phyloP scores from a whole-genome alignment of 352 stramenopile genomes.

The Discostella stelligera region DNA sequence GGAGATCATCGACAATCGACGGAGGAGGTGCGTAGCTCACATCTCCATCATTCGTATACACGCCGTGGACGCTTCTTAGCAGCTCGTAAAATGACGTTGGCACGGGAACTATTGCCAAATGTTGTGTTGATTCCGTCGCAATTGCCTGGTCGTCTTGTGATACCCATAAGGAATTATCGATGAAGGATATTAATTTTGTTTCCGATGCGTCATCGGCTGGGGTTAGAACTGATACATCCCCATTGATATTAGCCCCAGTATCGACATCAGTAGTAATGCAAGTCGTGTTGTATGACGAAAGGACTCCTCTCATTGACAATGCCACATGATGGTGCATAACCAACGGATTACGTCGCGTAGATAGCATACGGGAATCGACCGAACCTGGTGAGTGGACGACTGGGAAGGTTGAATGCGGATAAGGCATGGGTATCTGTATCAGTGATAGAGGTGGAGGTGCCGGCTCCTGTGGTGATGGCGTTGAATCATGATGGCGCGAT shows the following conservation, averaged over 20 bases:
- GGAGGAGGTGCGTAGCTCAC: slow-evolving; percentile 55
- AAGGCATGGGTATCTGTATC: slow-evolving; percentile 12
- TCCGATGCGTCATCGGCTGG: slow-evolving; percentile 50
- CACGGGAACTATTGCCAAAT: slow-evolving; percentile 18
- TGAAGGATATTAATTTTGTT: slow-evolving; percentile 20
- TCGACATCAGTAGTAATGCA: slow-evolving; percentile 4
- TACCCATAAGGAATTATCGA: slow-evolving; percentile 1
- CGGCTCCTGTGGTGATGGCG: slow-evolving; percentile 9
- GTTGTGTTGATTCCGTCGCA: neutral
- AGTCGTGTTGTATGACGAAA: slow-evolving; percentile 1
- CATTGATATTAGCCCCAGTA: slow-evolving; percentile 16
- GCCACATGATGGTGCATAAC: slow-evolving; percentile 56
- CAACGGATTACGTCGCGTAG: slow-evolving; percentile 42
- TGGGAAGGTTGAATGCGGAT: slow-evolving; percentile 8
- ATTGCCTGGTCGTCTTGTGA: slow-evolving; percentile 3
- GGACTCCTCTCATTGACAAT: slow-evolving; percentile 22
- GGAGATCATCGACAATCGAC: slow-evolving; percentile 1
- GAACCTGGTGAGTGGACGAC: slow-evolving; percentile 43
- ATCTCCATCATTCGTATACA: slow-evolving; percentile 63
- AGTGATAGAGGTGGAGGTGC: neutral
- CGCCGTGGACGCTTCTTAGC: slow-evolving; percentile 52
- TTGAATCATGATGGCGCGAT: neutral
- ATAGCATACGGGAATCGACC: slow-evolving; percentile 60
- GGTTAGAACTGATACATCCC: slow-evolving; percentile 38
- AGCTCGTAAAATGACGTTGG: slow-evolving; percentile 49